Percentiles rank a stretch among this genome's conserved stretches.
Conservation (phyloP, 495 filamentous ascomycete genomes). For the Daldinia vernicosa region DNA sequence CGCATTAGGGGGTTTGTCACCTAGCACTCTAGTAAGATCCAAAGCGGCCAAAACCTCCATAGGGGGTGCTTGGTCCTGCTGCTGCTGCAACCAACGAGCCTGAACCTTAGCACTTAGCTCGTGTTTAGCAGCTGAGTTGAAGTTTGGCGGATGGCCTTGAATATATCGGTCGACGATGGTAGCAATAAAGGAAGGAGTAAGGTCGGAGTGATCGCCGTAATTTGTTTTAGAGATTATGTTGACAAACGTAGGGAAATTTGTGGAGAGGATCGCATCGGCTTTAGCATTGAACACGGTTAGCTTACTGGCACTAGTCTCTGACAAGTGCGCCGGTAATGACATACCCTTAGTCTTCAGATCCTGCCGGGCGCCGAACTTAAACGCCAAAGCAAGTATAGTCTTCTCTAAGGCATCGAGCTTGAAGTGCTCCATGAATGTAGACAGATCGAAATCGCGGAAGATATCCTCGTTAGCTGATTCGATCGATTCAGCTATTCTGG, state of each 20-base stretch:
- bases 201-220: slow-evolving; percentile 66
- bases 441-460: slow-evolving; percentile 92
- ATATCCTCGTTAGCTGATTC: slow-evolving; percentile 84
- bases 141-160: slow-evolving; percentile 80
- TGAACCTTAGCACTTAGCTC: slow-evolving; percentile 73
- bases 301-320: slow-evolving; percentile 30
- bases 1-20: slow-evolving; percentile 65
- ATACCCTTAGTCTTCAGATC: slow-evolving; percentile 91
- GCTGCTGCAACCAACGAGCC: slow-evolving; percentile 67
- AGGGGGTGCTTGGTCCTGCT: slow-evolving; percentile 67
- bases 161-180: slow-evolving; percentile 82
- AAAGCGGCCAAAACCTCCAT: slow-evolving; percentile 77
- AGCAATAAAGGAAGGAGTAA: slow-evolving; percentile 71
- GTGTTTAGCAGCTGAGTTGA: slow-evolving; percentile 76
- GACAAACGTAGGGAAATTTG: slow-evolving; percentile 77
- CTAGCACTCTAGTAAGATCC: slow-evolving; percentile 74
- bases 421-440: slow-evolving; percentile 93
- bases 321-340: slow-evolving; percentile 16
- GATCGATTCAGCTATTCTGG: slow-evolving; percentile 91
- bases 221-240: slow-evolving; percentile 69
- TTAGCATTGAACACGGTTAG: slow-evolving; percentile 46
- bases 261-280: slow-evolving; percentile 86
- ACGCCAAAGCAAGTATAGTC: slow-evolving; percentile 86
- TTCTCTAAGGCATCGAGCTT: slow-evolving; percentile 87
- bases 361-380: slow-evolving; percentile 77